Evolutionary conservation across 805 yeast species (phyloP).

Genomic region (Candida wancherniae): DNA sequence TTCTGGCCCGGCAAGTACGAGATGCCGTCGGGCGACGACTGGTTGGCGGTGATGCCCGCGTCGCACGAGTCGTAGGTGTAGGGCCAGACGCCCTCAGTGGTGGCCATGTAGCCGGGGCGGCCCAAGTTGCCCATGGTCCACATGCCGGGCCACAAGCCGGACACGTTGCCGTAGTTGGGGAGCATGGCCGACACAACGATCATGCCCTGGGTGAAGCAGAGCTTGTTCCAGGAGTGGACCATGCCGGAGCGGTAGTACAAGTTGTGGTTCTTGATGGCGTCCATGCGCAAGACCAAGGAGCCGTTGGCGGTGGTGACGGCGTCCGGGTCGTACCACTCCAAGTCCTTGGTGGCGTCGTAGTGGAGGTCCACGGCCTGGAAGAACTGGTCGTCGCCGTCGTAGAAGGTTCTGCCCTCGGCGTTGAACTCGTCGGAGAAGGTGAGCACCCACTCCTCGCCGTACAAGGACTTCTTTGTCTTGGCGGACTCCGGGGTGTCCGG

Average conservation of each 20-base stretch:
- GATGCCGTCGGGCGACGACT: constrained; percentile 36
- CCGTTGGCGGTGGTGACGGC: constrained; percentile 39
- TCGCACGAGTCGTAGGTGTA: constrained; percentile 36
- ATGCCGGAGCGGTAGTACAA: constrained; percentile 37
- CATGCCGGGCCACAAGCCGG: constrained; percentile 37
- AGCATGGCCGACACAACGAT: constrained; percentile 26
- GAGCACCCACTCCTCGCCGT: constrained; percentile 49
- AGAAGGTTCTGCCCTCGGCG: constrained; percentile 40
- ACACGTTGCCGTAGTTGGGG: constrained; percentile 28
- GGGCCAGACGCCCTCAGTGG: constrained; percentile 39
- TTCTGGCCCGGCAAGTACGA: constrained; percentile 36
- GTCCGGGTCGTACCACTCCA: constrained; percentile 44
- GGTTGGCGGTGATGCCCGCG: constrained; percentile 35
- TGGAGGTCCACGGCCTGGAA: constrained; percentile 38
- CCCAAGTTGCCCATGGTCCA: constrained; percentile 38
- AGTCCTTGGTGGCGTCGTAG: constrained; percentile 40
- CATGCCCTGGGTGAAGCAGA: constrained; percentile 32
- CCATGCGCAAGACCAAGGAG: constrained; percentile 31
- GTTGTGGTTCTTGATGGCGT: constrained; percentile 34
- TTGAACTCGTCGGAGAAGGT: constrained; percentile 41
- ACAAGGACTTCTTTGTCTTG: constrained; percentile 22
- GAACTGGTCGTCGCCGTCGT: constrained; percentile 42
- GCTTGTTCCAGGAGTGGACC: constrained; percentile 38
- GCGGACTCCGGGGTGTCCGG: constrained; percentile 38
- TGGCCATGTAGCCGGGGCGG: constrained; percentile 33